Evolutionary conservation across 192 early-diverging fungal genomes (phyloP).

Genomic region (Podila horticola): DNA sequence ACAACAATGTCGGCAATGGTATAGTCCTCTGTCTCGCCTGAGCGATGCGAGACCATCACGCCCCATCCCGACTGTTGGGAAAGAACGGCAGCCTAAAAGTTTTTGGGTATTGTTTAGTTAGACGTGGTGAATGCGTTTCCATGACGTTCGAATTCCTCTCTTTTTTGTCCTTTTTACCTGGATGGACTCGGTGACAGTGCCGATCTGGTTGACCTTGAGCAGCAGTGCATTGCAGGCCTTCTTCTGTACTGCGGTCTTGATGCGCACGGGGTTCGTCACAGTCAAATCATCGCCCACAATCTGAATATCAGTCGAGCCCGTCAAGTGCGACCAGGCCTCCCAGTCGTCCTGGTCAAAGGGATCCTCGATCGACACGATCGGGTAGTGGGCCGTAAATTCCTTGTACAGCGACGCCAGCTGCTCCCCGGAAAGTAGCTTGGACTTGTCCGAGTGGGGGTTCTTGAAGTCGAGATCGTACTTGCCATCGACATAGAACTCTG

Average conservation of each 20-base stretch:
- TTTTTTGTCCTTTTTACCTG: conserved; percentile 20
- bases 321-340: conserved; percentile 88
- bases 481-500: conserved; percentile 97
- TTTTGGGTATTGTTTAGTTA: too few species aligned
- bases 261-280: conserved; percentile 97
- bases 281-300: conserved; percentile 98
- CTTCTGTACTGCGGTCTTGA: conserved; percentile 89
- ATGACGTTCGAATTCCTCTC: too few species aligned
- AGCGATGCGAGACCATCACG: conserved; percentile 99
- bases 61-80: conserved; percentile 95
- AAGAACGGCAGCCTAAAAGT: conserved; percentile 75
- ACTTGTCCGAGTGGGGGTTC: conserved; percentile 83
- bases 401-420: conserved; percentile 88
- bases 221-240: conserved; percentile 94
- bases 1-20: conserved; percentile 96
- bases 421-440: conserved; percentile 76
- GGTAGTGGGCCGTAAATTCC: conserved; percentile 84
- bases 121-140: too few species aligned
- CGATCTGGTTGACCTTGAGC: conserved; percentile 99
- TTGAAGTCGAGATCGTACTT: conserved; percentile 99
- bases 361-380: conserved; percentile 97
- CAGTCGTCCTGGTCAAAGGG: conserved; percentile 99
- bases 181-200: conserved; percentile 96
- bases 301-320: conserved; percentile 72
- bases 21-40: conserved; percentile 98